Conservation (phyloP, 306 rosid genomes). For the Rosa chinensis region DNA sequence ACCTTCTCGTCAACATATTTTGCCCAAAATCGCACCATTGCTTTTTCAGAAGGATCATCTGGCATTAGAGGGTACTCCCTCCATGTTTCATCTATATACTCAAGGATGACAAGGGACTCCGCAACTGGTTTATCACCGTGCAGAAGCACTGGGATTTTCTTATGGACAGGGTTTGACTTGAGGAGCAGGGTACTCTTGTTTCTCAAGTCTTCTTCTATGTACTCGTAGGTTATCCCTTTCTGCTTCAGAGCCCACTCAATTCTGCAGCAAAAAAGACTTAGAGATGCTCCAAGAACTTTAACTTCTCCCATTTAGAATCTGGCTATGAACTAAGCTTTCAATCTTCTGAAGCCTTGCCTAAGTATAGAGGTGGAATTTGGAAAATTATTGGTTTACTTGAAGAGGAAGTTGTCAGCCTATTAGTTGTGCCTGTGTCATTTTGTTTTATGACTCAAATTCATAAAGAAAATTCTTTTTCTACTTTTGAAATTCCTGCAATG, state of each 20-base stretch:
- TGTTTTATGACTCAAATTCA: not conserved
- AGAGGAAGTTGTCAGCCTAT: slow-evolving; percentile 7
- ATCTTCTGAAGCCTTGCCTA: slow-evolving; percentile 6
- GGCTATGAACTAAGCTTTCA: not conserved
- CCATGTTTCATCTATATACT: slow-evolving; percentile 61
- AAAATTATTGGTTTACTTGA: not conserved
- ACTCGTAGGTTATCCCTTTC: slow-evolving; percentile 45
- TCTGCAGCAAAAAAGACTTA: slow-evolving; percentile 29
- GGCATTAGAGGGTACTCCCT: slow-evolving; percentile 29
- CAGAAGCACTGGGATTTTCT: slow-evolving; percentile 58
- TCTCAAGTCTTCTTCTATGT: slow-evolving; percentile 37
- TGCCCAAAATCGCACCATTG: slow-evolving; percentile 16
- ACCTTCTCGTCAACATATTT: slow-evolving; percentile 33
- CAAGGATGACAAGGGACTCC: slow-evolving; percentile 56
- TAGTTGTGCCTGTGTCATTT: not conserved
- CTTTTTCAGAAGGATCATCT: slow-evolving; percentile 22
- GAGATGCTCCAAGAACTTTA: slow-evolving; percentile 23
- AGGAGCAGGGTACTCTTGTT: slow-evolving; percentile 52
- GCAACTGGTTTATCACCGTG: slow-evolving; percentile 41
- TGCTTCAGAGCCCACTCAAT: slow-evolving; percentile 44
- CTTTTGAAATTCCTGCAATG: not conserved
- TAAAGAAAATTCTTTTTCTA: not conserved
- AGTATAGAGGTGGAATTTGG: not conserved
- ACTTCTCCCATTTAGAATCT: slow-evolving; percentile 25
- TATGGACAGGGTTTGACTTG: slow-evolving; percentile 51